These are phyloP conservation scores for Bauhinia variegata DNA, from an alignment of 306 rosid species.

Conservation along the genomic window DNA sequence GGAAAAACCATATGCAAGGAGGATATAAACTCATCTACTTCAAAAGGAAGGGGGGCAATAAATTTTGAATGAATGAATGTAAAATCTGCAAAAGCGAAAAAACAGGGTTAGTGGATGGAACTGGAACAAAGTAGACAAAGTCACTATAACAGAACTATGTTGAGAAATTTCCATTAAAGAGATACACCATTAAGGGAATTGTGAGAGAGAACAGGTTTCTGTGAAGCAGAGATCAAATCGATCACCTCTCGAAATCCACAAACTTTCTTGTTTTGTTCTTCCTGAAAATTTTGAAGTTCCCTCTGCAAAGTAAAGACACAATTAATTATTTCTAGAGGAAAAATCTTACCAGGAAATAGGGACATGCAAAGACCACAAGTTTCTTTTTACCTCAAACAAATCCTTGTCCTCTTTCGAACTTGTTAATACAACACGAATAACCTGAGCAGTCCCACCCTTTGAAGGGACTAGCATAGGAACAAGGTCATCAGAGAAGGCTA, in stretches of 20 bases:
- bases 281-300: constrained; percentile 63
- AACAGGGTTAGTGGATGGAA: constrained; percentile 30
- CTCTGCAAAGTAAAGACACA: constrained; percentile 46
- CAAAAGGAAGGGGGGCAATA: constrained; percentile 69
- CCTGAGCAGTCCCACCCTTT: constrained; percentile 59
- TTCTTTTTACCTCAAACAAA: constrained; percentile 61
- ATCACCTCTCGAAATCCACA: constrained; percentile 96
- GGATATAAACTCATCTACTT: constrained; percentile 64
- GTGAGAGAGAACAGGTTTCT: constrained; percentile 92
- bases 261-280: constrained; percentile 67
- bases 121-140: constrained; percentile 18
- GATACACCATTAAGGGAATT: constrained; percentile 79
- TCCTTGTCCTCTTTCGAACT: constrained; percentile 80
- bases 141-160: constrained; percentile 33
- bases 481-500: constrained; percentile 62
- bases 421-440: constrained; percentile 62
- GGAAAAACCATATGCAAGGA: constrained; percentile 64
- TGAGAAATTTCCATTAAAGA: constrained; percentile 46
- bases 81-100: constrained; percentile 66
- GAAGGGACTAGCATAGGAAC: constrained; percentile 63
- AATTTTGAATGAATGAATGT: constrained; percentile 78
- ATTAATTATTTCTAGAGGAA: constrained; percentile 11
- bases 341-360: constrained; percentile 3
- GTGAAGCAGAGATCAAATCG: constrained; percentile 95
- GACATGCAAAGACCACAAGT: background rate